Conservation (phyloP, 768 basidiomycete species). For the Crassisporium funariophilum region DNA sequence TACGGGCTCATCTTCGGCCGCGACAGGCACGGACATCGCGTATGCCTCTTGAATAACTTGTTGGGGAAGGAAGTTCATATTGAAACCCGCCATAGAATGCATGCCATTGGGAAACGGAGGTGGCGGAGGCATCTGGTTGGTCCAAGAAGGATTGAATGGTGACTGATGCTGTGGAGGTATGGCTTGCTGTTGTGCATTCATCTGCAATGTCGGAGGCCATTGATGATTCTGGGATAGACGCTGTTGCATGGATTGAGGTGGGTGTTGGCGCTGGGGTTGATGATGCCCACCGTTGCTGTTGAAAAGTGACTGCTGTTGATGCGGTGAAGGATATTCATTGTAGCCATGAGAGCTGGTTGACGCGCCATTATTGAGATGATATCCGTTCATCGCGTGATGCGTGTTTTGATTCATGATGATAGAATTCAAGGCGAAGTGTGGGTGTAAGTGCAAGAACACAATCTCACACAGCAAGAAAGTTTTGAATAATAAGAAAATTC, state of each 20-base stretch:
- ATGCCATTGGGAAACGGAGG: conserved; percentile 36
- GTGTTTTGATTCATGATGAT: conserved; percentile 24
- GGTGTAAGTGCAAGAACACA: conserved; percentile 2
- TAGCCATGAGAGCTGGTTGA: conserved; percentile 38
- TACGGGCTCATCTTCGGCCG: conserved; percentile 56
- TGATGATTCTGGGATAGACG: conserved; percentile 30
- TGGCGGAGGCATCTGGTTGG: conserved; percentile 29
- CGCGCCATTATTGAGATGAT: conserved; percentile 29
- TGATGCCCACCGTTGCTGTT: conserved; percentile 22
- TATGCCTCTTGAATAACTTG: conserved; percentile 61
- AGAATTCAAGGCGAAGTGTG: neutral
- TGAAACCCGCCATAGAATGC: conserved; percentile 35
- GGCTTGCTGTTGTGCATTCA: conserved; percentile 22
- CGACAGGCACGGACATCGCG: conserved; percentile 55
- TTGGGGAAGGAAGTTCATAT: conserved; percentile 47
- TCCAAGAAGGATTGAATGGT: conserved; percentile 33
- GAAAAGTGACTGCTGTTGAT: conserved; percentile 18
- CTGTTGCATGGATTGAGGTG: conserved; percentile 22
- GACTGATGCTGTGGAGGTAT: conserved; percentile 34
- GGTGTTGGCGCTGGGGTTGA: conserved; percentile 18
- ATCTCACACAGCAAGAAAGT: neutral
- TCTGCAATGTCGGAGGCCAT: conserved; percentile 29
- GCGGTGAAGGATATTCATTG: conserved; percentile 28
- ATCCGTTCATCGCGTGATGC: conserved; percentile 31
- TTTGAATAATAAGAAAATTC: too few species aligned